These are phyloP conservation scores for Neofusicoccum parvum DNA, from an alignment of 2,329 filamentous ascomycete species.

Conservation along the genomic window DNA sequence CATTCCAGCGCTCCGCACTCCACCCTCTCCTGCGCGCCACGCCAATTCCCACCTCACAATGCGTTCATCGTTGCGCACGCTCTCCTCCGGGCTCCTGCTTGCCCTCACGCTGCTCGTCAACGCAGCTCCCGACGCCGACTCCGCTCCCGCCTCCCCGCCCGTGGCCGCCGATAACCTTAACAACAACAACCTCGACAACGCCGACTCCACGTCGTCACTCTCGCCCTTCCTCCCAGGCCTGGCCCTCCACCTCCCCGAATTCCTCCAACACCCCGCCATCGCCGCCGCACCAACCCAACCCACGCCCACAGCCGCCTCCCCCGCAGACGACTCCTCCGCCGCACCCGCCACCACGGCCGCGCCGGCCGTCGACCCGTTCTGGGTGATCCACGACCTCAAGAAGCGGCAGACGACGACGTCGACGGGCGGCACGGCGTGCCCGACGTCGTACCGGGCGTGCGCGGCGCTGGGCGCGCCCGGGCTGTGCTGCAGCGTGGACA, in stretches of 20 bases:
- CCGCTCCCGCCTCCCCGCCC: constrained; percentile 1
- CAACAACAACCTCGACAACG: not conserved
- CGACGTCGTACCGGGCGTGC: constrained; percentile 56
- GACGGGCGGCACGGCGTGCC: constrained; percentile 47
- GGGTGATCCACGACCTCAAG: not conserved
- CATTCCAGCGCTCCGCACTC: not conserved
- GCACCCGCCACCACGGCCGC: not conserved
- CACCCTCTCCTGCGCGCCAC: not conserved
- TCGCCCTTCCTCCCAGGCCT: constrained; percentile 16
- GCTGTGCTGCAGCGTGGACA: constrained; percentile 58
- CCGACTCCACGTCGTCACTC: not conserved
- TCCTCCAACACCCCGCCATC: not conserved
- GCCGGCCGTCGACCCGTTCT: not conserved
- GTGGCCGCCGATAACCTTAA: not conserved
- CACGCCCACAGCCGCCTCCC: not conserved
- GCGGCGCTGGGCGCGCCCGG: constrained; percentile 53
- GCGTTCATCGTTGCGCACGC: not conserved
- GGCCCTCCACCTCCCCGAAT: not conserved
- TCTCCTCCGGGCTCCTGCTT: not conserved
- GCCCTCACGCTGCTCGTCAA: not conserved
- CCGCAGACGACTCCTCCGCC: not conserved
- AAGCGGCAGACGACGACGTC: constrained; percentile 24
- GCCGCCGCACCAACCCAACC: not conserved
- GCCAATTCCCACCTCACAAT: not conserved
- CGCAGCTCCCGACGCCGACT: not conserved